Evolutionary conservation across 345 rosid genomes (phyloP), one percentile per base, ranked within the genome.

Genomic region (Erucastrum elatum): DNA sequence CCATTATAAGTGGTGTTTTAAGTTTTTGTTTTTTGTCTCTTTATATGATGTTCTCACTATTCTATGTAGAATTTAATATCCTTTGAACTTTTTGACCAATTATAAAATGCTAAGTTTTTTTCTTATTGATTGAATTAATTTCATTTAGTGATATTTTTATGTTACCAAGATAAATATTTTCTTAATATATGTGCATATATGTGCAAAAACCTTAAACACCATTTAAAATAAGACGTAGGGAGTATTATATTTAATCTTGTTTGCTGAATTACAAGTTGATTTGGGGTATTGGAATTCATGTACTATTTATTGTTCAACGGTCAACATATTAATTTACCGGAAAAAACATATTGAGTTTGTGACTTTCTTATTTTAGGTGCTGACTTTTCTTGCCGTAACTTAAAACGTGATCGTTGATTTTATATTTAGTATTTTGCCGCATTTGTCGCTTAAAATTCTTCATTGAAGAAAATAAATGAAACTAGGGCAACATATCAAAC

Each of bases 241-340:
- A n/a, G n/a, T n/a, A n/a, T n/a, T n/a, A n/a, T 64, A 27, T 44
- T 13, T 21, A 63, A 0, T 70, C 25, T 77, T 55, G 64, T 64
- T 64, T 70, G 44, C 44, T 5, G 56, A 60, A 9, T 6, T 75
- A 74, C 10, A 2, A 4, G 26, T 51, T 58, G 66, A 65, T 56
- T 67, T 59, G 9, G 67, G 33, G 9, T 53, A 51, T 17, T 29
- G n/a, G n/a, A n/a, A 70, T 3, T 62, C 4, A 21, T 31, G 8
- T 15, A 2, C 0, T 21, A 15, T n/a, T n/a, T n/a, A n/a, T 16
- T 53, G n/a, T 35, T 77, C 81, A 77, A 71, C 62, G 81, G 76
- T 71, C 81, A 77, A 64, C 34, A 56, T 29, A 29, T 29, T 3
- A 29, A 29, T 29, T 29, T 29, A 29, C 30, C 30, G 30, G n/a